Evolutionary conservation across 192 early-diverging fungal genomes (phyloP).

Genomic region (Haplosporangium gracile): DNA sequence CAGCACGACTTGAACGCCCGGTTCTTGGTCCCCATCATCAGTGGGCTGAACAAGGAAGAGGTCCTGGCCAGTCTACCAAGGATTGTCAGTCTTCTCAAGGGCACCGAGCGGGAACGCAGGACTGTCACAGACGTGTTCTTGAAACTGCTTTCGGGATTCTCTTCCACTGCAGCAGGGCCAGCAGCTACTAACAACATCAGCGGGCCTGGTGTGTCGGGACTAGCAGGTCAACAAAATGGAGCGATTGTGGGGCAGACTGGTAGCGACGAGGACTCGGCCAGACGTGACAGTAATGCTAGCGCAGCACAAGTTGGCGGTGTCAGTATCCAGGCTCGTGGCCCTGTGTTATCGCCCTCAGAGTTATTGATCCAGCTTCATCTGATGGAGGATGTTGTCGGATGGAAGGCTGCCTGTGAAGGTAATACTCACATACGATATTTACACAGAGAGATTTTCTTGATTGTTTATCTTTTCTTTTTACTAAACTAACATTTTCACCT

Average conservation of each 20-base stretch:
- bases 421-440: background rate
- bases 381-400: constrained; percentile 75
- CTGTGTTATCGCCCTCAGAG: constrained; percentile 71
- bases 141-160: constrained; percentile 63
- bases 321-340: constrained; percentile 17
- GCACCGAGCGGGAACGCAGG: constrained; percentile 68
- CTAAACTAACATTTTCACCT: background rate
- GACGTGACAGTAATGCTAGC: constrained; percentile 1
- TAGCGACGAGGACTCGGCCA: background rate
- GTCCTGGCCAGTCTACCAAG: constrained; percentile 70
- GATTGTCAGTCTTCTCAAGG: constrained; percentile 74
- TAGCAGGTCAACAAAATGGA: background rate
- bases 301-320: background rate
- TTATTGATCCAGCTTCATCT: constrained; percentile 77
- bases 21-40: constrained; percentile 78
- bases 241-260: background rate
- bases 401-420: constrained; percentile 79
- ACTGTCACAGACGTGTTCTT: constrained; percentile 74
- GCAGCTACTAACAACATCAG: background rate
- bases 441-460: background rate
- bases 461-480: background rate
- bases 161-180: constrained; percentile 10
- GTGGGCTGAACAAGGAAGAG: constrained; percentile 71
- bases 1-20: constrained; percentile 71
- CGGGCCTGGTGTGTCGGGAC: background rate